A percentile compares a stretch with the other conserved stretches of the same genome.
Conservation (phyloP, 75 land plant species). For the Chamaecyparis obtusa region DNA sequence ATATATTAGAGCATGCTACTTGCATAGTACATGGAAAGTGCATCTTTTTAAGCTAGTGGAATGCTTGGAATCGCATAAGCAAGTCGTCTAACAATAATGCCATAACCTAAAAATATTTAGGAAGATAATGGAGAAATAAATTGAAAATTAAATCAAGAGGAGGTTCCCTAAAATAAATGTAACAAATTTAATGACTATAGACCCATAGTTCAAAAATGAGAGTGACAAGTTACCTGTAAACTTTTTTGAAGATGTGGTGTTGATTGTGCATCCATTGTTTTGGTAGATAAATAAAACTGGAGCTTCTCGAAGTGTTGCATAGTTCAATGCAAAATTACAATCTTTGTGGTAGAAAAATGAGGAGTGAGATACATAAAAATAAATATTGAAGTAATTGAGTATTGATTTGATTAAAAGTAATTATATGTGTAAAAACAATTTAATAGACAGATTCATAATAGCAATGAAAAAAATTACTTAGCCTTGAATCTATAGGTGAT, state of each 20-base stretch:
- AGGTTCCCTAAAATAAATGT: neutral
- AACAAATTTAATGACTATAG: neutral
- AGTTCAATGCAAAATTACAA: conserved; percentile 84
- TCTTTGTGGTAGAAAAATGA: conserved; percentile 53
- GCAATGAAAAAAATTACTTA: too few species aligned
- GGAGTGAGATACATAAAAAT: neutral
- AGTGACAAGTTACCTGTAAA: conserved; percentile 50
- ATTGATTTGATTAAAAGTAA: neutral
- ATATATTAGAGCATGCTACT: conserved; percentile 62
- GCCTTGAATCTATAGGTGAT: too few species aligned
- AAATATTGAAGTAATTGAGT: neutral
- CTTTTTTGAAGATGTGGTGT: conserved; percentile 75
- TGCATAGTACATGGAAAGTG: conserved; percentile 70
- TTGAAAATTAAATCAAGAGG: neutral
- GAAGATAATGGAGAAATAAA: neutral
- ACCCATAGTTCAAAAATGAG: neutral
- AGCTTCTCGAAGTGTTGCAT: conserved; percentile 79
- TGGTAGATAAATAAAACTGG: conserved; percentile 78
- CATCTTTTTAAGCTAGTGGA: conserved; percentile 83
- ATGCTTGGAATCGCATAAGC: conserved; percentile 84
- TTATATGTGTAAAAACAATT: neutral
- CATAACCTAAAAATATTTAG: conserved; percentile 54
- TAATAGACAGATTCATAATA: too few species aligned
- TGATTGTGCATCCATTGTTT: conserved; percentile 95
- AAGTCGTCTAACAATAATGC: conserved; percentile 69